These are phyloP conservation scores for Trametes meyenii DNA, from an alignment of 768 basidiomycete genomes.

Conservation along the genomic window DNA sequence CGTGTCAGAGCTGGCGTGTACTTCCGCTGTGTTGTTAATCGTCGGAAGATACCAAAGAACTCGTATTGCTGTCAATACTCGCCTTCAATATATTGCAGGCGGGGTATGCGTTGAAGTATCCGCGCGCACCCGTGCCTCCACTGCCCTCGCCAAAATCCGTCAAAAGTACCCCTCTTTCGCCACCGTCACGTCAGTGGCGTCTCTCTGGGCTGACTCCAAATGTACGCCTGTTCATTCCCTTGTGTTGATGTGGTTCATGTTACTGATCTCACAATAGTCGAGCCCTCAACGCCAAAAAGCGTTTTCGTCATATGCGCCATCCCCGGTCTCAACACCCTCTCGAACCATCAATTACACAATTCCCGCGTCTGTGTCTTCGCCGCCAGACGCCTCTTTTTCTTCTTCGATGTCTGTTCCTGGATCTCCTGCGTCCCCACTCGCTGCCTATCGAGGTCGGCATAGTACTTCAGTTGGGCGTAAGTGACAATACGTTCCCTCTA, in stretches of 20 bases:
- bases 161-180: conserved; percentile 17
- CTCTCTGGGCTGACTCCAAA: conserved; percentile 22
- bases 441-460: conserved; percentile 44
- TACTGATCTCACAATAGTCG: conserved; percentile 11
- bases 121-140: conserved; percentile 36
- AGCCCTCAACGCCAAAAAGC: conserved; percentile 34
- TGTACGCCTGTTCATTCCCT: conserved; percentile 23
- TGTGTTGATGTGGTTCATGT: background rate
- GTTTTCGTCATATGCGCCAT: conserved; percentile 34
- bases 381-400: conserved; percentile 38
- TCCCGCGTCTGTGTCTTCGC: conserved; percentile 30
- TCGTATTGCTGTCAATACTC: conserved; percentile 35
- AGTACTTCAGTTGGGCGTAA: conserved; percentile 39
- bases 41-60: conserved; percentile 29
- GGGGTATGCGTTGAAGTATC: conserved; percentile 40
- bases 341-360: conserved; percentile 38
- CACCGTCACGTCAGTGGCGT: conserved; percentile 27
- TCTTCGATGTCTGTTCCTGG: conserved; percentile 34
- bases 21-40: background rate
- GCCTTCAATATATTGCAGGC: conserved; percentile 41
- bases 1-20: background rate
- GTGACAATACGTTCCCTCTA: conserved; percentile 23
- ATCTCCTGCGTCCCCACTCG: conserved; percentile 34
- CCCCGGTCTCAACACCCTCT: conserved; percentile 42
- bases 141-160: conserved; percentile 24